Conservation (phyloP, 805 yeast genomes). For the Nakazawaea sp. region DNA sequence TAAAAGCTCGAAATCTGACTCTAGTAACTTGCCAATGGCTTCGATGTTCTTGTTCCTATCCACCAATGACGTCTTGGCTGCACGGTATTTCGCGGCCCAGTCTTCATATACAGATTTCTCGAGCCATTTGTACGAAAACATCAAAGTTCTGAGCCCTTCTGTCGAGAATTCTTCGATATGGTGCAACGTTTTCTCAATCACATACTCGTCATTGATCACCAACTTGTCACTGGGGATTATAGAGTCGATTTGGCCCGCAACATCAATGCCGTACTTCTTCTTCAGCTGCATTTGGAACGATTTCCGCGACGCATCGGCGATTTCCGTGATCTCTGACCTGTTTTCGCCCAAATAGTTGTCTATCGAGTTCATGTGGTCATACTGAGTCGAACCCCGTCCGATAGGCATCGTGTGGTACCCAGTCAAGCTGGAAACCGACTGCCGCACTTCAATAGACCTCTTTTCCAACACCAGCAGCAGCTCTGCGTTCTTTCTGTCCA, state of each 20-base stretch:
- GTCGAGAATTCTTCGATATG: slow-evolving; percentile 93
- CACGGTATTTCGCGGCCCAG: slow-evolving; percentile 65
- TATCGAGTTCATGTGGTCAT: slow-evolving; percentile 30
- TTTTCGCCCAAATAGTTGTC: slow-evolving; percentile 40
- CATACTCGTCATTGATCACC: slow-evolving; percentile 63
- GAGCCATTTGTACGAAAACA: slow-evolving; percentile 77
- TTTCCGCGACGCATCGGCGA: slow-evolving; percentile 44
- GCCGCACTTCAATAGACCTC: slow-evolving; percentile 32
- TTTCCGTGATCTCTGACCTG: slow-evolving; percentile 46
- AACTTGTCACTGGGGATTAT: slow-evolving; percentile 46
- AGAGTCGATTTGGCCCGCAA: not conserved
- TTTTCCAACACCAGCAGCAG: slow-evolving; percentile 66
- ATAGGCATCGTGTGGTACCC: slow-evolving; percentile 17
- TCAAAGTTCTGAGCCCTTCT: slow-evolving; percentile 86
- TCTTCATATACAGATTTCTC: slow-evolving; percentile 45
- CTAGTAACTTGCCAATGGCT: slow-evolving; percentile 65
- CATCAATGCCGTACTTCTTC: slow-evolving; percentile 39
- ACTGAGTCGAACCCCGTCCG: slow-evolving; percentile 21
- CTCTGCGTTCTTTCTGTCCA: slow-evolving; percentile 65
- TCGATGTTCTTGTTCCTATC: slow-evolving; percentile 66
- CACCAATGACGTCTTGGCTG: slow-evolving; percentile 69
- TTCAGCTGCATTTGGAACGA: slow-evolving; percentile 56
- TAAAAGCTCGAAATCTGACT: slow-evolving; percentile 54
- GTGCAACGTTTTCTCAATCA: slow-evolving; percentile 77
- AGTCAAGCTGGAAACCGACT: slow-evolving; percentile 18